Percentiles rank a stretch among this genome's conserved stretches.
phyloP scores from a whole-genome alignment of 208 protist species.

The Paratrypanosoma confusum region DNA sequence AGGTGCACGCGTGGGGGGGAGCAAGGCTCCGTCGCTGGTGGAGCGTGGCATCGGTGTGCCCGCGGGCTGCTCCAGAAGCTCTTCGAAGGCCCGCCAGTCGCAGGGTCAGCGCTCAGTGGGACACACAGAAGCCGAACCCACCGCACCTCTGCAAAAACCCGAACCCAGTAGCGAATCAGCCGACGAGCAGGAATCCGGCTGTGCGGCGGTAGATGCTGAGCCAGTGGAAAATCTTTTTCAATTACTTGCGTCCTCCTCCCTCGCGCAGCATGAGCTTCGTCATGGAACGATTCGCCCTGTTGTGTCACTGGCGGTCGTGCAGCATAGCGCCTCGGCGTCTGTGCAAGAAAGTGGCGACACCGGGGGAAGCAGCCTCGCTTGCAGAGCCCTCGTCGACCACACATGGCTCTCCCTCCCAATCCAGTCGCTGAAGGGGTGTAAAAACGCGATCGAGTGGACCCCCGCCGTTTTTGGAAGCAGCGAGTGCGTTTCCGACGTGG shows the following conservation, averaged over 20 bases:
- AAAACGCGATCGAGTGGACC: conserved; percentile 63
- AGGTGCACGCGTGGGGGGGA: too few relatives aligned
- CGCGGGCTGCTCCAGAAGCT: too few relatives aligned
- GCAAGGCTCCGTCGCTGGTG: too few relatives aligned
- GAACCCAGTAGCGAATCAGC: too few relatives aligned
- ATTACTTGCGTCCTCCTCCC: conserved; percentile 31
- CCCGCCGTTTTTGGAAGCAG: conserved; percentile 52
- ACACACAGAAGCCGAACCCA: too few relatives aligned
- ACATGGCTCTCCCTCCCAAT: conserved; percentile 51
- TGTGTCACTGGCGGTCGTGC: conserved; percentile 49
- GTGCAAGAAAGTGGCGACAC: too few relatives aligned
- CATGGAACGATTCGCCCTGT: conserved; percentile 45
- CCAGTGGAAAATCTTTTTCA: conserved; percentile 47
- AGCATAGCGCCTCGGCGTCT: conserved; percentile 7
- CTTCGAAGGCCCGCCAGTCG: too few relatives aligned
- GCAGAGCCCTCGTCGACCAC: conserved; percentile 53
- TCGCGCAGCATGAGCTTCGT: conserved; percentile 61
- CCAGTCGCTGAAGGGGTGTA: conserved; percentile 24
- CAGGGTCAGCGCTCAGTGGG: too few relatives aligned
- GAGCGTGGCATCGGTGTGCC: too few relatives aligned
- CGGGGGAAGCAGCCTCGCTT: conserved; percentile 9
- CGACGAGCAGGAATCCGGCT: background rate
- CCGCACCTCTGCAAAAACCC: too few relatives aligned
- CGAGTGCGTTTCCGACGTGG: conserved; percentile 52
- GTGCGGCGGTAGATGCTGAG: background rate